These are phyloP conservation scores for Tetrapyrgos nigripes DNA, from an alignment of 1,284 basidiomycete genomes.

Conservation along the genomic window DNA sequence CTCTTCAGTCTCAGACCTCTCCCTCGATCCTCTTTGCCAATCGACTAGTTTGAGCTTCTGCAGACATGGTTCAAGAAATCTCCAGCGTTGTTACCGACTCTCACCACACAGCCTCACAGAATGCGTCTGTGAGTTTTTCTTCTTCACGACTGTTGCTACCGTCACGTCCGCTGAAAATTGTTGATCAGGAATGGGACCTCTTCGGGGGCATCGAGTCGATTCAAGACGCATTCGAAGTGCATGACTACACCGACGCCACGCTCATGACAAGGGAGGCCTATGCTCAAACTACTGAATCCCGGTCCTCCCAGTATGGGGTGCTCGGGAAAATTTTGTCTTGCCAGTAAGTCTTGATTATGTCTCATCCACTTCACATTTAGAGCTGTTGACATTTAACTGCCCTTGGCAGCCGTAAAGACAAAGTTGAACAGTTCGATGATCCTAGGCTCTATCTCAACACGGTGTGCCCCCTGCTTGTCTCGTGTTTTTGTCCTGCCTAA, in stretches of 20 bases:
- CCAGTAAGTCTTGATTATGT: constrained; percentile 40
- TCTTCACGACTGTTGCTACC: no score
- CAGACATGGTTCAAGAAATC: no score
- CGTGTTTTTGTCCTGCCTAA: not conserved
- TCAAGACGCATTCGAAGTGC: constrained; percentile 24
- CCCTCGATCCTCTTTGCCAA: not conserved
- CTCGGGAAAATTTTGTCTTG: constrained; percentile 53
- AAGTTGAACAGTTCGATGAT: constrained; percentile 41
- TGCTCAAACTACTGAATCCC: constrained; percentile 37
- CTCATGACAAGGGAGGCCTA: constrained; percentile 61
- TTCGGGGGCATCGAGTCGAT: constrained; percentile 34
- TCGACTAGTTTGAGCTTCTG: not conserved
- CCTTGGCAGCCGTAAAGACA: constrained; percentile 37
- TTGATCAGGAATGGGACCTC: constrained; percentile 49
- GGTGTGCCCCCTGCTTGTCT: constrained; percentile 37
- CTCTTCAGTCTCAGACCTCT: no score
- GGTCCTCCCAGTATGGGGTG: constrained; percentile 60
- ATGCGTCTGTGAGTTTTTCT: constrained; percentile 1
- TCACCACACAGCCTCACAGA: no score
- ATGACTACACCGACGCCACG: constrained; percentile 59
- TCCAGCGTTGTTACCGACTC: no score
- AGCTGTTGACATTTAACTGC: not conserved
- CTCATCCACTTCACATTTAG: not conserved
- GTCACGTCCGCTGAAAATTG: not conserved
- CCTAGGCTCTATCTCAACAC: constrained; percentile 67